Base-by-base conservation (phyloP, 768 basidiomycete genomes). In the Xerocomellus amylosporus region DNA sequence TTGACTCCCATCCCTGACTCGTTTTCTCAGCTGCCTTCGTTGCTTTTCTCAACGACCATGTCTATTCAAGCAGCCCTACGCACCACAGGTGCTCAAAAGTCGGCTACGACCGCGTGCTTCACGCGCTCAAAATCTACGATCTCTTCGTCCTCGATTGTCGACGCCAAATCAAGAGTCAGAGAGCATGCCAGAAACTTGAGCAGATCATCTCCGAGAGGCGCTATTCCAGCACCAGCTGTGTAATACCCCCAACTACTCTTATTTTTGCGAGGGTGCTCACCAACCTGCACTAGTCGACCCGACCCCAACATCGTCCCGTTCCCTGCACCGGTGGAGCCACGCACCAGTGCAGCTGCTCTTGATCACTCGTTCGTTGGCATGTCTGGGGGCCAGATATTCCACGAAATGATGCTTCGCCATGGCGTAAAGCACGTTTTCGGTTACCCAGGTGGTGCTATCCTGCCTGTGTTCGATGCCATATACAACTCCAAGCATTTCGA, bases 381-480 rank as follows among this genome's bases (percentile, higher is more conserved):
- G 71, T 92, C 93, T 20, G 96, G 96, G 13, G 96, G 96, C 26
- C 83, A 98, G 73, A 98, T 99, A 68, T 97, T 99, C 77, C 94
- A 99, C 72, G 96, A 99, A 75, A 98, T 99, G 96, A 96, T 99
- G 92, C 86, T 95, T 57, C 82, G 96, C 43, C 97, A 99, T 68
- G 84, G 81, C 54, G 95, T 98, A 63, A 97, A 95, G 73, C 92
- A 98, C 65, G 82, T 99, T 43, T 98, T 99, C 65, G 96, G 96
- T 36, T 99, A 98, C 74, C 96, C 96, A 8, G 95, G 95, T 41
- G 96, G 96, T 54, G 97, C 96, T 39, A 98, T 98, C 72, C 84
- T 98, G 34, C 97, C 96, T 57, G 97, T 99, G n/a, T 99, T 98
- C 73, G 96, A 99, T 71, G 97, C 97, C 70, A 99, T 98, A 73